Conservation (phyloP, 768 basidiomycete genomes). For the Chlorophyllum brunneum region DNA sequence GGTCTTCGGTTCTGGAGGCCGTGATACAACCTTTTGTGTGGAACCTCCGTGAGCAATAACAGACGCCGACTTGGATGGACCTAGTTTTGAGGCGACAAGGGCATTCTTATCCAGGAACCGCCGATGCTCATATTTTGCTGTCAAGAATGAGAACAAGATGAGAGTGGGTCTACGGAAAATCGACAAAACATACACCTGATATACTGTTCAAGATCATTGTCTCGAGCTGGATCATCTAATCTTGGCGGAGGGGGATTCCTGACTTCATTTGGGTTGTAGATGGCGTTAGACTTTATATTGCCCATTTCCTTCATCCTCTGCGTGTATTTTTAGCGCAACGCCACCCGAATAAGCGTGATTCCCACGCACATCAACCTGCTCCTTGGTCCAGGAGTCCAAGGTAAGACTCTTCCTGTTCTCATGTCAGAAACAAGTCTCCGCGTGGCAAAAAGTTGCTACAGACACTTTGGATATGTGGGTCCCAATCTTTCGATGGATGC, state of each 20-base stretch:
- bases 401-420: constrained; percentile 78
- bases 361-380: constrained; percentile 75
- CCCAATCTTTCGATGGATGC: constrained; percentile 91
- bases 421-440: not conserved
- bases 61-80: constrained; percentile 36
- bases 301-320: constrained; percentile 80
- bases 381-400: constrained; percentile 83
- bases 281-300: constrained; percentile 74
- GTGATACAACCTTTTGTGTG: constrained; percentile 10
- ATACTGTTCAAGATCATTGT: constrained; percentile 88
- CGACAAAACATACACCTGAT: constrained; percentile 63
- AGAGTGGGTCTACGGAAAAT: not conserved
- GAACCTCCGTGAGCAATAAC: constrained; percentile 21
- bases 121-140: constrained; percentile 80
- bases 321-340: constrained; percentile 6
- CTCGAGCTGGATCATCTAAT: constrained; percentile 72
- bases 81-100: constrained; percentile 42
- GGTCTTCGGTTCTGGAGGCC: constrained; percentile 4
- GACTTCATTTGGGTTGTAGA: constrained; percentile 81
- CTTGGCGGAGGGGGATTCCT: constrained; percentile 81
- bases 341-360: constrained; percentile 8
- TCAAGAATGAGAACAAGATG: not conserved
- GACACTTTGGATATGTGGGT: constrained; percentile 94
- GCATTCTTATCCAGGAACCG: constrained; percentile 53
- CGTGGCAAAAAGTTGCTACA: constrained; percentile 21